Base-by-base conservation (phyloP, 2,329 filamentous ascomycete genomes). In the Fusarium humuli region DNA sequence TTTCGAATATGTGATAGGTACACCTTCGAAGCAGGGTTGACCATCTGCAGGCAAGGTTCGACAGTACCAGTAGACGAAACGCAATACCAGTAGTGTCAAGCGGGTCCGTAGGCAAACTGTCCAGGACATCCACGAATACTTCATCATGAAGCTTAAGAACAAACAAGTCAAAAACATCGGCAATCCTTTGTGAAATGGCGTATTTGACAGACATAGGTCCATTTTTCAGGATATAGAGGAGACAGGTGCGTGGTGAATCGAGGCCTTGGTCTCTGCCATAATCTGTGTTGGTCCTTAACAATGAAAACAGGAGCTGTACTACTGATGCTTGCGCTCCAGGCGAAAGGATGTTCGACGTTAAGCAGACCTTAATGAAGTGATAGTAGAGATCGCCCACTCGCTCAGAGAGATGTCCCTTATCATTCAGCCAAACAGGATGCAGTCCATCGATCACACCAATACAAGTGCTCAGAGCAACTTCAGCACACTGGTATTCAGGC, bases 1-100 rank as follows among this genome's bases (percentile, higher is more conserved):
- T 94, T 78, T 98, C 96, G 73, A 98, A 97, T 23, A 98, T 94
- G 78, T 96, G 92, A 78, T 98, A 99, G 20, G 97, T 92, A 70
- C 94, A 94, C 69, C 92, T 90, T 54, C 94, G 91, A 45, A 98
- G 85, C 22, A 98, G 84, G 1, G 94, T 97, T 63, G 94, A 90
- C 93, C 95, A 98, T 53, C 85, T 83, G 30, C 93, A 92, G 25
- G 92, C 96, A 61, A 99, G 82, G 58, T 90, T 89, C 2, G 92
- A 88, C 13, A 98, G 82, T 11, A 93, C 88, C 67, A 92, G 88
- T 5, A 98, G 82, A 8, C 96, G 90, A 69, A 97, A 87, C 1
- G 94, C 93, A 71, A 98, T 95, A 0, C 94, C 95, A 79, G 98
- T 94, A 14, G 86, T 81, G 79, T 90, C 91, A 32, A 90, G 87